Evolutionary conservation across 257 asterid genomes (phyloP).

Genomic region (Datura wrightii): DNA sequence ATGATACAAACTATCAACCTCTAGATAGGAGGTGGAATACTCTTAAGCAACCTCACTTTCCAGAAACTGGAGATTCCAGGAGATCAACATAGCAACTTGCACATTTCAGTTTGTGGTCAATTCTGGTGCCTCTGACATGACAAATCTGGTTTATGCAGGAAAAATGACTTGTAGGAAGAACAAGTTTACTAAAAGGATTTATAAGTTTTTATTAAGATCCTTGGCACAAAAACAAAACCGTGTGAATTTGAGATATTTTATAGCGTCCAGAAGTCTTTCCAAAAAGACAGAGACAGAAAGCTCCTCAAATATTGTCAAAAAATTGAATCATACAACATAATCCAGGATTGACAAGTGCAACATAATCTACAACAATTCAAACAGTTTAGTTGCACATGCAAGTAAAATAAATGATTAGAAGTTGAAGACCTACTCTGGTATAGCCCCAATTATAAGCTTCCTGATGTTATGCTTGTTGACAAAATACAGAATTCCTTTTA

Average conservation of each 20-base stretch:
- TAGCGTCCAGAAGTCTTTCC: conserved; percentile 5
- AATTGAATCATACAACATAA: background rate
- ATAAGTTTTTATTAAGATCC: background rate
- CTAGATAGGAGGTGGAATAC: background rate
- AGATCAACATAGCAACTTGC: conserved; percentile 13
- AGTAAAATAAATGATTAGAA: conserved; percentile 32
- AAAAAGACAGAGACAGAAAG: background rate
- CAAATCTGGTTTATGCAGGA: conserved; percentile 13
- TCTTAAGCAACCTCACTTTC: background rate
- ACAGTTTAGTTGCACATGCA: conserved; percentile 10
- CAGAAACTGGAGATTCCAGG: conserved; percentile 13
- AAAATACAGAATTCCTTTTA: conserved; percentile 69
- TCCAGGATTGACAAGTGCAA: conserved; percentile 25
- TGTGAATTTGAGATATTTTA: background rate
- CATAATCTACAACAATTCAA: conserved; percentile 13
- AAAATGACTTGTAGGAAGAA: background rate
- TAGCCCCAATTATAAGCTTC: conserved; percentile 80
- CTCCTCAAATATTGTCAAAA: background rate
- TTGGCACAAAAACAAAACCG: conserved; percentile 8
- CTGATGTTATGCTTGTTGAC: conserved; percentile 53
- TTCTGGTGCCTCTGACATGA: conserved; percentile 13
- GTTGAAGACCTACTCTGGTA: conserved; percentile 66
- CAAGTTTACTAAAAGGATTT: background rate
- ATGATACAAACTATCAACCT: background rate
- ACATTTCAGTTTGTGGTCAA: conserved; percentile 2